Base-by-base conservation (phyloP, 116 monocot genomes). In the Phalaenopsis hybrid region DNA sequence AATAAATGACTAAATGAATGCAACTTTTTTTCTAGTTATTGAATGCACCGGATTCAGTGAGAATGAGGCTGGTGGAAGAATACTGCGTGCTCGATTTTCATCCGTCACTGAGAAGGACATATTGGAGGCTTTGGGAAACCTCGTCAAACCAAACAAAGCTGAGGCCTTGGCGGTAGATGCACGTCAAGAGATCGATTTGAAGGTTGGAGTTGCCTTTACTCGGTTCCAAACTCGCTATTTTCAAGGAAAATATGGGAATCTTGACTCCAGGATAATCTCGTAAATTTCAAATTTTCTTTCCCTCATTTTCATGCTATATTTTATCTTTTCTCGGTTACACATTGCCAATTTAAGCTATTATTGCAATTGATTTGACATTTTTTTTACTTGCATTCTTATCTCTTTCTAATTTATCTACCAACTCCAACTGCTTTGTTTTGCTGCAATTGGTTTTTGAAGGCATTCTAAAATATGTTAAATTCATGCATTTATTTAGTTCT, bases 221-320 rank as follows among this genome's bases (percentile, higher is more conserved):
- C 87, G 96, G 74, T 96, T 96, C 82, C 96, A 96, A 81, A 96
- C 96, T 48, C 89, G 94, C 41, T 96, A 92, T 87, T 96, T 96
- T 79, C 96, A 96, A 85, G 94, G 96, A 75, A 96, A 94, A 86
- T 96, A 96, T 86, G 96, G 96, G 63, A 96, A 96, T 78, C 96
- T 96, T 82, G 96, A 96, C 84, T 94, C 96, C 23, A 91, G 91
- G 84, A 92, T 96, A 33, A 96, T 96, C 79, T 96, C 96, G 96
- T 96, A 89, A 87, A 72, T 72, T 72, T 12, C 41, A 7, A 43
- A 41, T 72, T 41, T 37, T 5, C 1, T 34, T 41, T 37, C 11
- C 55, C 16, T 34, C 6, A 28, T 69, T 20, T 69, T 69, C 23
- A 31, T 69, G 69, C 10, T 69, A 11, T 72, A 72, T 72, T 10